These are phyloP conservation scores for Chlorella vulgaris DNA, from an alignment of 139 green algal species.

Conservation along the genomic window DNA sequence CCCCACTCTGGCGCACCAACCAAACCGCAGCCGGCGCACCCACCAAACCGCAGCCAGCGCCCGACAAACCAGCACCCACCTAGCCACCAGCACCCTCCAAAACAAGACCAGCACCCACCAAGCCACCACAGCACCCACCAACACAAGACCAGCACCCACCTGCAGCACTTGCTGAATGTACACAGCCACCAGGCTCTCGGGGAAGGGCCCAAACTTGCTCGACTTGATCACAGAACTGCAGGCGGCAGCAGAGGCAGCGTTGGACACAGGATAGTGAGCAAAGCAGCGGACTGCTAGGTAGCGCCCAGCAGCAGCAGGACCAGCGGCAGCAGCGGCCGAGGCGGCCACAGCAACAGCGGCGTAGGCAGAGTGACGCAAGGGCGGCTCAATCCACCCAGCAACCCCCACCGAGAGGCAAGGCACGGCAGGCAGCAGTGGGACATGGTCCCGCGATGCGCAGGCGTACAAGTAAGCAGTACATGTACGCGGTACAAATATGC, in stretches of 20 bases:
- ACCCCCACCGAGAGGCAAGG: no score
- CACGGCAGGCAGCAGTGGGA: no score
- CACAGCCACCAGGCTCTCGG: slow-evolving; percentile 86
- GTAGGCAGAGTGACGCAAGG: no score
- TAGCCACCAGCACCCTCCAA: not conserved
- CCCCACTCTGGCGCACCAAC: no score
- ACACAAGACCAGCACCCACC: not conserved
- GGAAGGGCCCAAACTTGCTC: slow-evolving; percentile 90
- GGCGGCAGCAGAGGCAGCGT: not conserved
- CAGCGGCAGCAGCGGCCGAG: not conserved
- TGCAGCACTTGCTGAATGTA: slow-evolving; percentile 86
- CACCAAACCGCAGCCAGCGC: no score
- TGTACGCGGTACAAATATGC: not conserved
- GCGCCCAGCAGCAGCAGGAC: no score
- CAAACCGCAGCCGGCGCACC: no score
- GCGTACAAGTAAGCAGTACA: not conserved
- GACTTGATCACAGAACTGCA: slow-evolving; percentile 81
- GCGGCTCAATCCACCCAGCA: no score
- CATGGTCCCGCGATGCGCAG: no score
- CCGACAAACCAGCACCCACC: not conserved
- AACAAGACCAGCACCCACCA: not conserved
- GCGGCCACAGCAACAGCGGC: not conserved
- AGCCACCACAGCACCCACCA: not conserved
- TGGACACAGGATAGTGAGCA: no score
- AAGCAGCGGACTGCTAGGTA: no score